These are phyloP conservation scores for Eimeria praecox DNA, from an alignment of 169 alveolate species.

Conservation along the genomic window DNA sequence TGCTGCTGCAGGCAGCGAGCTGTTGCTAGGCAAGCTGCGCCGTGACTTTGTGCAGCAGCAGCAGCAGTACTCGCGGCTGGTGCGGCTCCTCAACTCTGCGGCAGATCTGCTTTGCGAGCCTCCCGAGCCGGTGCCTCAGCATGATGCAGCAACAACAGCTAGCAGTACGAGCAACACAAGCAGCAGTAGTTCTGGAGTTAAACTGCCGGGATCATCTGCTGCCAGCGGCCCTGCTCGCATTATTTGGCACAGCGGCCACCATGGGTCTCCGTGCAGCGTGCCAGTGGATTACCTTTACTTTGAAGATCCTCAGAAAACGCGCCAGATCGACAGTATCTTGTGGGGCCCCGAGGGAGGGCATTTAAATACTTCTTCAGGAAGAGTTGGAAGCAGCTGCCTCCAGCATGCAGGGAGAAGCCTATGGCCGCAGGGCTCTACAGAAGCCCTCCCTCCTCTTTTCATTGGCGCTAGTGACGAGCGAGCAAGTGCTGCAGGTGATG, in stretches of 20 bases:
- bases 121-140: background rate
- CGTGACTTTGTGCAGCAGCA: conserved; percentile 66
- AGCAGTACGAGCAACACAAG: background rate
- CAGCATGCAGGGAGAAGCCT: background rate
- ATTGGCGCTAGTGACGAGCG: conserved; percentile 28
- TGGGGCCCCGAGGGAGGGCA: background rate
- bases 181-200: background rate
- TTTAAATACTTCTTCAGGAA: background rate
- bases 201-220: background rate
- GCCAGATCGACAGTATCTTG: background rate
- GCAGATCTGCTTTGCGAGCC: background rate
- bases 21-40: conserved; percentile 37
- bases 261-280: conserved; percentile 46
- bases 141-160: background rate
- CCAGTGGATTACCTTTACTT: conserved; percentile 19
- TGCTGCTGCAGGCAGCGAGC: conserved; percentile 34
- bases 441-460: conserved; percentile 29
- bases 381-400: background rate
- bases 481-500: background rate
- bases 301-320: conserved; percentile 4
- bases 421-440: conserved; percentile 34
- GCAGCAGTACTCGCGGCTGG: conserved; percentile 39
- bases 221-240: conserved; percentile 58
- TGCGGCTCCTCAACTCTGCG: background rate
- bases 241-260: conserved; percentile 47